Evolutionary conservation across 1,139 yeast species (phyloP).

Genomic region (Geotrichum europaeum): DNA sequence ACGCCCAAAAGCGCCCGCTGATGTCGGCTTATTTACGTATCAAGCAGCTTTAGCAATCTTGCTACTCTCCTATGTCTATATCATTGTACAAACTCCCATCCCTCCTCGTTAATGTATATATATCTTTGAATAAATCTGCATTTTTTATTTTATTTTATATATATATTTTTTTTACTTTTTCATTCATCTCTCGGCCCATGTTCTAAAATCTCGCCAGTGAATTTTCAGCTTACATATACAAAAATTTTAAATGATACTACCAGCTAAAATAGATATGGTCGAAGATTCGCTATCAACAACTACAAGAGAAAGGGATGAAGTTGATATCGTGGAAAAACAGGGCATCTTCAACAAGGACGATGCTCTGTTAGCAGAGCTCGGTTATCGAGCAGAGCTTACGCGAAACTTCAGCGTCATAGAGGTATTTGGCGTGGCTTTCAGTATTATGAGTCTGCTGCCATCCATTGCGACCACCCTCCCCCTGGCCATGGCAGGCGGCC

Average conservation of each 20-base stretch:
- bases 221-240: background rate
- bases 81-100: background rate
- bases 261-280: background rate
- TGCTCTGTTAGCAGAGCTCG: constrained; percentile 40
- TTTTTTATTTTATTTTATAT: background rate
- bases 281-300: background rate
- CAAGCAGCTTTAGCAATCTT: background rate
- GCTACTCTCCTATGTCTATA: background rate
- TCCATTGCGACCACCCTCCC: constrained; percentile 46
- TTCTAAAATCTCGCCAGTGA: background rate
- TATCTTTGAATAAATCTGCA: background rate
- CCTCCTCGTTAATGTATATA: background rate
- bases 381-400: constrained; percentile 67
- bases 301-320: background rate
- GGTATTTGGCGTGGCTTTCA: constrained; percentile 52
- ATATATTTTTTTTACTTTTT: background rate
- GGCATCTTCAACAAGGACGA: constrained; percentile 25
- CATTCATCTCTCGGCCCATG: background rate
- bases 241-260: background rate
- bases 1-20: background rate
- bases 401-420: constrained; percentile 61
- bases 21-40: background rate
- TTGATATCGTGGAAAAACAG: constrained; percentile 5
- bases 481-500: constrained; percentile 46
- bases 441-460: constrained; percentile 66